Conservation (phyloP, 441 rosid genomes). For the Brassica balearica region DNA sequence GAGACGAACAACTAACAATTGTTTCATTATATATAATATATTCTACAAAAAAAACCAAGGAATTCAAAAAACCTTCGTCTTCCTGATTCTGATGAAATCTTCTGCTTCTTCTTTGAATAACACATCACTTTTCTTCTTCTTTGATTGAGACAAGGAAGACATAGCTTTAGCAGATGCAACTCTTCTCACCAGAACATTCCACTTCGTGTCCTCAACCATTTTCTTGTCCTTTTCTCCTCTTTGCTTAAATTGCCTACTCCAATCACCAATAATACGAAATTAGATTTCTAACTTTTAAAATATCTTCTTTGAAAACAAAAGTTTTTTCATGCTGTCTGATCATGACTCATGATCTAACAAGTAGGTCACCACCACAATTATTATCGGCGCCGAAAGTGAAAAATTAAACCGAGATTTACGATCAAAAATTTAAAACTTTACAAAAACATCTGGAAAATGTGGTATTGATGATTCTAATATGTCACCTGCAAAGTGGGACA, state of each 20-base stretch:
- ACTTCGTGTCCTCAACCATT: conserved; percentile 56
- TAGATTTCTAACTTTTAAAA: conserved; percentile 6
- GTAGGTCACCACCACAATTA: conserved; percentile 37
- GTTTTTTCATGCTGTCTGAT: conserved; percentile 31
- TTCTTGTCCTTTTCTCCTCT: conserved; percentile 54
- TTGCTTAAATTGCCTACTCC: conserved; percentile 73
- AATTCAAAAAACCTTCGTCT: conserved; percentile 14
- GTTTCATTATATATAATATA: background rate
- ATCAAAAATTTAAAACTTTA: conserved; percentile 18
- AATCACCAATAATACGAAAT: conserved; percentile 23
- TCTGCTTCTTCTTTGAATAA: conserved; percentile 38
- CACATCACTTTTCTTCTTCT: conserved; percentile 44
- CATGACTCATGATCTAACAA: conserved; percentile 29
- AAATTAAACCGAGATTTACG: background rate
- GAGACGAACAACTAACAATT: conserved; percentile 23
- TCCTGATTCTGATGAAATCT: conserved; percentile 42
- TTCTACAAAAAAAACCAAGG: background rate
- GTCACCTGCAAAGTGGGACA: conserved; percentile 93
- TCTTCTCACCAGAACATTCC: conserved; percentile 77
- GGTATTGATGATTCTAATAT: conserved; percentile 2
- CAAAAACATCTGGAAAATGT: background rate
- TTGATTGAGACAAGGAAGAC: conserved; percentile 59
- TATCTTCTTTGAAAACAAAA: conserved; percentile 5
- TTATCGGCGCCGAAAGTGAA: conserved; percentile 35
- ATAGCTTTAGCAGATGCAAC: conserved; percentile 74